A percentile compares a stretch with the other conserved stretches of the same genome.
Conservation (phyloP, 257 asterid genomes). For the Parsonsia alboflavescens region DNA sequence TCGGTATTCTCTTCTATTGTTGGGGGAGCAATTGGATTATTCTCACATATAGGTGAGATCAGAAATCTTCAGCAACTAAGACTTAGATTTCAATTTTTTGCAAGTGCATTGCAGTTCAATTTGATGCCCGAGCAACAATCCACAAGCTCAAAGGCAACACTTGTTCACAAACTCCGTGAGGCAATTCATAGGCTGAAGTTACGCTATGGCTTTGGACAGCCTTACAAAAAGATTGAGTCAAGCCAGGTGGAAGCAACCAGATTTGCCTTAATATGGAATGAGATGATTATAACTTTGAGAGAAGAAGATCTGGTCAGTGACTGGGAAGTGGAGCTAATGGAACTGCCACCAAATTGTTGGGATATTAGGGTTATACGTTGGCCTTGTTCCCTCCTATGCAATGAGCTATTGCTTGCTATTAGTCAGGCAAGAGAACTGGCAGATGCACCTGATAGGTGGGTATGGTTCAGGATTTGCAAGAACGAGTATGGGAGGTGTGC, state of each 20-base stretch:
- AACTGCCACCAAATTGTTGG: constrained; percentile 92
- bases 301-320: constrained; percentile 84
- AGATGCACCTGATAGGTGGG: constrained; percentile 52
- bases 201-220: constrained; percentile 88
- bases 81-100: constrained; percentile 86
- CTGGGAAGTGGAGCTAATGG: constrained; percentile 71
- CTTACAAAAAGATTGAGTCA: constrained; percentile 86
- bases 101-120: constrained; percentile 91
- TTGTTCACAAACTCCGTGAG: constrained; percentile 62
- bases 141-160: constrained; percentile 36
- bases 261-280: constrained; percentile 93
- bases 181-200: constrained; percentile 70
- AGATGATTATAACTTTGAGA: constrained; percentile 69
- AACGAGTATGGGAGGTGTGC: constrained; percentile 86
- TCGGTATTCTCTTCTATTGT: constrained; percentile 59
- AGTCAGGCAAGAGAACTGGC: constrained; percentile 66
- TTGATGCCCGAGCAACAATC: constrained; percentile 60
- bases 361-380: constrained; percentile 84
- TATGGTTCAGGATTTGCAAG: constrained; percentile 79
- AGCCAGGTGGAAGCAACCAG: constrained; percentile 86
- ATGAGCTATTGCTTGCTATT: constrained; percentile 75
- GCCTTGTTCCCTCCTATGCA: constrained; percentile 86
- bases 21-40: constrained; percentile 64
- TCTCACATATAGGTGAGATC: constrained; percentile 87
- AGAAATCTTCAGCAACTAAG: constrained; percentile 77